phyloP scores from a whole-genome alignment of 345 rosid species.

The Sonneratia alba region DNA sequence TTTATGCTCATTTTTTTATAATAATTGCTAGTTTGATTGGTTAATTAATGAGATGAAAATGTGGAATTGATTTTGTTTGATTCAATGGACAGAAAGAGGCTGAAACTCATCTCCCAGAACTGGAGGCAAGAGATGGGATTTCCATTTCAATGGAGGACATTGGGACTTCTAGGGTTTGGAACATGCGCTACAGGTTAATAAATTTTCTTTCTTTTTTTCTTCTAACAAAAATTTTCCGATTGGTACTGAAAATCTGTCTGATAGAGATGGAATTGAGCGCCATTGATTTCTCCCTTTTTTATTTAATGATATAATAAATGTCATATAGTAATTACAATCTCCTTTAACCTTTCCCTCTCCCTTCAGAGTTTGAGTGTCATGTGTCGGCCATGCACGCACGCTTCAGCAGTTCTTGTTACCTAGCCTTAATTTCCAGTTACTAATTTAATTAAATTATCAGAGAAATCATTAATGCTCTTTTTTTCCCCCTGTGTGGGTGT shows the following conservation, averaged over 20 bases:
- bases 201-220: not conserved
- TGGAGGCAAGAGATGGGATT: slow-evolving; percentile 96
- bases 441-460: too few species aligned
- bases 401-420: not conserved
- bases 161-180: slow-evolving; percentile 94
- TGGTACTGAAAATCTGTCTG: not conserved
- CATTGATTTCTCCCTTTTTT: not conserved
- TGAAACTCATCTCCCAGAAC: slow-evolving; percentile 89
- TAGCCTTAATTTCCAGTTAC: too few species aligned
- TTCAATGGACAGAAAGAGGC: slow-evolving; percentile 66
- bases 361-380: not conserved
- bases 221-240: not conserved
- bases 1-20: not conserved
- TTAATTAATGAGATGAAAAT: not conserved
- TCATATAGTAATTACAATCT: not conserved
- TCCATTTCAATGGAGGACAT: slow-evolving; percentile 96
- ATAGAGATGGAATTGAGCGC: not conserved
- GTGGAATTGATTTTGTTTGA: not conserved
- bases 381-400: not conserved
- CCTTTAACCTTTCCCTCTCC: not conserved
- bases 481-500: not conserved
- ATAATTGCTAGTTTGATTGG: not conserved
- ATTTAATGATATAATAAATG: not conserved
- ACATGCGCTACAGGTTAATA: slow-evolving; percentile 86
- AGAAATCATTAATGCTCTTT: not conserved